Evolutionary conservation across 164 flowering plant genomes (phyloP).

Genomic region (Sextonia rubra): DNA sequence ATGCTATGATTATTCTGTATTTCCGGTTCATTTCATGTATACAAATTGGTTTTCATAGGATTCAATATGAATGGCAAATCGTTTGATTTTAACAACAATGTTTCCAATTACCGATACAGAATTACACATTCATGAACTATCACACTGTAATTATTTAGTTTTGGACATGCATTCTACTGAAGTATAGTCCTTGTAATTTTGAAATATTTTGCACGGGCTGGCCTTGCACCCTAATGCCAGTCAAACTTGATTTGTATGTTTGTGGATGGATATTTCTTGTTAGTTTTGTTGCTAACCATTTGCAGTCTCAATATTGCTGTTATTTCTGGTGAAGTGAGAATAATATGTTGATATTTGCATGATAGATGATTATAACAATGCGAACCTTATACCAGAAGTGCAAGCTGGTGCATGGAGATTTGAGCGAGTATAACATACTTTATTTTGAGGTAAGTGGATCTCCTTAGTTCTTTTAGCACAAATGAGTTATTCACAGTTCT

Average conservation of each 20-base stretch:
- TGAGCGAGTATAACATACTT: conserved; percentile 96
- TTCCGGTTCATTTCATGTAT: too few species aligned
- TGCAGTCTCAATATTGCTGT: background rate
- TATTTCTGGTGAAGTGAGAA: background rate
- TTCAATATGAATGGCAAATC: too few species aligned
- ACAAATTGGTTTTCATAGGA: too few species aligned
- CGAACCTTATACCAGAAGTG: conserved; percentile 88
- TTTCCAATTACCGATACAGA: too few species aligned
- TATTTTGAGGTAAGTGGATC: conserved; percentile 66
- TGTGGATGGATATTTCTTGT: background rate
- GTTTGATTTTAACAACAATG: too few species aligned
- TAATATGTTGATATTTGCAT: conserved; percentile 8
- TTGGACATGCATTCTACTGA: too few species aligned
- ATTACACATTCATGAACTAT: too few species aligned
- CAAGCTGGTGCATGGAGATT: conserved; percentile 97
- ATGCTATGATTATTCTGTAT: too few species aligned
- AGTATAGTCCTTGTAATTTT: too few species aligned
- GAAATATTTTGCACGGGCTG: background rate
- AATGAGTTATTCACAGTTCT: background rate
- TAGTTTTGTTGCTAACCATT: background rate
- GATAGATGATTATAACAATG: conserved; percentile 79
- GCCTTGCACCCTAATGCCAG: too few species aligned
- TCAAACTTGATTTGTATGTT: background rate
- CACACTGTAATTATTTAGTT: too few species aligned
- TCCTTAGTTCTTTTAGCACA: background rate